Evolutionary conservation across 768 basidiomycete species (phyloP).

Genomic region (Tylopilus felleus): DNA sequence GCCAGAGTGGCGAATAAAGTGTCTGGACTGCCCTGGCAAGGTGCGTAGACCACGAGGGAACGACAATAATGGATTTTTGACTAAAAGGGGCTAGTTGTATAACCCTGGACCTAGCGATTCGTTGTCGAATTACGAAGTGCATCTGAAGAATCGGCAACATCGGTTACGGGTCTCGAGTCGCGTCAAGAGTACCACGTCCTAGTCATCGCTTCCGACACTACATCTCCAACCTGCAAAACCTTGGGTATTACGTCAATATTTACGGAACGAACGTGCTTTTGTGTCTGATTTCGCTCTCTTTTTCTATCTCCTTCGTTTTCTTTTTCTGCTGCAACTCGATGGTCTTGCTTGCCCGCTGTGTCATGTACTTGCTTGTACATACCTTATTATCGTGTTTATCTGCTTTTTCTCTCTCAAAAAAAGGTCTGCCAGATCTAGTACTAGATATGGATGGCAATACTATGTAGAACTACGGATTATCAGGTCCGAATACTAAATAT

Average conservation of each 20-base stretch:
- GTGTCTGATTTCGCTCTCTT: constrained; percentile 1
- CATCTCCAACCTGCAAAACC: constrained; percentile 12
- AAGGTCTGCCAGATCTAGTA: constrained; percentile 2
- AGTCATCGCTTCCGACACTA: constrained; percentile 6
- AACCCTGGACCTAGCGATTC: constrained; percentile 87
- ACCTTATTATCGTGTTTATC: constrained; percentile 37
- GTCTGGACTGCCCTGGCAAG: constrained; percentile 91
- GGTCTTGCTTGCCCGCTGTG: constrained; percentile 24
- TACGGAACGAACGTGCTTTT: constrained; percentile 14
- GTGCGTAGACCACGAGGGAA: constrained; percentile 34
- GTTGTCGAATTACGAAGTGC: constrained; percentile 87
- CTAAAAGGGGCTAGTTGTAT: constrained; percentile 56
- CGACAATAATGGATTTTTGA: not conserved
- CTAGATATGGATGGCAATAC: not conserved
- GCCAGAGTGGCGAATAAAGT: constrained; percentile 89
- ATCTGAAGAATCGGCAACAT: constrained; percentile 83
- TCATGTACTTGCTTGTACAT: constrained; percentile 34
- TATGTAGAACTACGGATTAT: constrained; percentile 8
- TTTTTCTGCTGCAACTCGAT: constrained; percentile 12
- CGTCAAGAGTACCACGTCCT: constrained; percentile 18
- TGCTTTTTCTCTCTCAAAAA: not conserved
- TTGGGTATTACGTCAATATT: constrained; percentile 11
- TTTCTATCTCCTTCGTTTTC: not conserved
- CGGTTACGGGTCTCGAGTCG: constrained; percentile 70
- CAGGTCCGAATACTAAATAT: not conserved